Percentiles rank a stretch among this genome's conserved stretches.
These are phyloP conservation scores for Phanerodontia chrysosporium DNA, from an alignment of 768 basidiomycete species.

Conservation along the genomic window DNA sequence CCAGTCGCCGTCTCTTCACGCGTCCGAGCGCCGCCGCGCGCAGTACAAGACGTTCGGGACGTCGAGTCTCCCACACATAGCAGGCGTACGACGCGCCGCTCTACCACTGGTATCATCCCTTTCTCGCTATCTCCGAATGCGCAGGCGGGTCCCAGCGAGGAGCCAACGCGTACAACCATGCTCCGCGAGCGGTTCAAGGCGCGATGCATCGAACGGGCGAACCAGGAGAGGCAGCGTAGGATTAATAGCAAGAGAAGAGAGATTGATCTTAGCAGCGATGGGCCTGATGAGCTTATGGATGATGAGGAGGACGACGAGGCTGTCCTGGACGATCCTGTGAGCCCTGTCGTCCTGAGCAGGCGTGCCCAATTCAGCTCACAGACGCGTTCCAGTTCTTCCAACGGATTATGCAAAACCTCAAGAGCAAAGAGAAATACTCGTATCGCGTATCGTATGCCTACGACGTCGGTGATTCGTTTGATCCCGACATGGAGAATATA, in stretches of 20 bases:
- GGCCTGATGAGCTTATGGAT: slow-evolving; percentile 46
- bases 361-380: background rate
- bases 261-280: slow-evolving; percentile 46
- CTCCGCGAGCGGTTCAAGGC: slow-evolving; percentile 58
- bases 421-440: slow-evolving; percentile 43
- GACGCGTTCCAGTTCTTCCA: slow-evolving; percentile 49
- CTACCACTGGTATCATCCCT: background rate
- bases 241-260: slow-evolving; percentile 32
- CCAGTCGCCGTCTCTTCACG: slow-evolving; percentile 43
- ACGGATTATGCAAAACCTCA: slow-evolving; percentile 56
- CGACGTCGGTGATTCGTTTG: slow-evolving; percentile 74
- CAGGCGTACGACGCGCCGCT: slow-evolving; percentile 10
- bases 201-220: slow-evolving; percentile 58
- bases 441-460: slow-evolving; percentile 61
- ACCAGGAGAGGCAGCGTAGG: slow-evolving; percentile 48
- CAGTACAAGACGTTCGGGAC: slow-evolving; percentile 43
- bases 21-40: slow-evolving; percentile 43
- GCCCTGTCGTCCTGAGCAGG: slow-evolving; percentile 11
- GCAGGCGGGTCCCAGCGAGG: slow-evolving; percentile 16
- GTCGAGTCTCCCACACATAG: slow-evolving; percentile 23
- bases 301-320: slow-evolving; percentile 45
- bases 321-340: slow-evolving; percentile 61
- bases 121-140: background rate
- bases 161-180: slow-evolving; percentile 50
- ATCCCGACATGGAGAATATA: slow-evolving; percentile 67